A percentile compares a stretch with the other conserved stretches of the same genome.
Conservation (phyloP, 495 filamentous ascomycete genomes). For the Lepraria neglecta region DNA sequence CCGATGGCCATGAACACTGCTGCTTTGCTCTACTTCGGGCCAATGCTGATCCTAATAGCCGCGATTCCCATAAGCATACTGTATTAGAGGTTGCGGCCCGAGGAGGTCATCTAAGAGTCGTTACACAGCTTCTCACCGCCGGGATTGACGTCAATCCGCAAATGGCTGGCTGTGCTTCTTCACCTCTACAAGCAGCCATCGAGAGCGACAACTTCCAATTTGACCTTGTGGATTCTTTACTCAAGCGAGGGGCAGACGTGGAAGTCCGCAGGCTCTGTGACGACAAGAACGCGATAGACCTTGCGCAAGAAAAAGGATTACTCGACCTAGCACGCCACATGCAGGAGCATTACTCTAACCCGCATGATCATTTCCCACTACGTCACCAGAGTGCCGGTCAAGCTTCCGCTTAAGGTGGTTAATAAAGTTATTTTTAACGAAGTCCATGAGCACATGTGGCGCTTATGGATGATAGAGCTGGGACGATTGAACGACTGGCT, state of each 20-base stretch:
- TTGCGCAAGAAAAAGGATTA: background rate
- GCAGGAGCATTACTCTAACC: too few species aligned
- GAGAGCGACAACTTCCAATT: background rate
- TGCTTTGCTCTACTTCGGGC: background rate
- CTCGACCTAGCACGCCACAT: background rate
- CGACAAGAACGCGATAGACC: constrained; percentile 8
- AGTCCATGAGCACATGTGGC: too few species aligned
- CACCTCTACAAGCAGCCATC: constrained; percentile 9
- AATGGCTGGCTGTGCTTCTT: background rate
- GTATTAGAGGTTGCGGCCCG: constrained; percentile 2
- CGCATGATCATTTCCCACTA: too few species aligned
- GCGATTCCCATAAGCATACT: background rate
- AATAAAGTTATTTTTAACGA: too few species aligned
- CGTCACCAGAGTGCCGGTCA: too few species aligned
- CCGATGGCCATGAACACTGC: background rate
- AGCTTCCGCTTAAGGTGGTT: too few species aligned
- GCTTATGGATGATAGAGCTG: too few species aligned
- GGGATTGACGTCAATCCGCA: background rate
- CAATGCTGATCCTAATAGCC: background rate
- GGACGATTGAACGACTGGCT: too few species aligned
- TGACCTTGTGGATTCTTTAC: background rate
- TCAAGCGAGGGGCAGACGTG: background rate
- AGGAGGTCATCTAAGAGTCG: background rate
- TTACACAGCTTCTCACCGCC: background rate
- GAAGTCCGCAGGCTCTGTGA: background rate